Evolutionary conservation across 352 stramenopile genomes (phyloP).

Genomic region (Globisporangium acanthophoron): DNA sequence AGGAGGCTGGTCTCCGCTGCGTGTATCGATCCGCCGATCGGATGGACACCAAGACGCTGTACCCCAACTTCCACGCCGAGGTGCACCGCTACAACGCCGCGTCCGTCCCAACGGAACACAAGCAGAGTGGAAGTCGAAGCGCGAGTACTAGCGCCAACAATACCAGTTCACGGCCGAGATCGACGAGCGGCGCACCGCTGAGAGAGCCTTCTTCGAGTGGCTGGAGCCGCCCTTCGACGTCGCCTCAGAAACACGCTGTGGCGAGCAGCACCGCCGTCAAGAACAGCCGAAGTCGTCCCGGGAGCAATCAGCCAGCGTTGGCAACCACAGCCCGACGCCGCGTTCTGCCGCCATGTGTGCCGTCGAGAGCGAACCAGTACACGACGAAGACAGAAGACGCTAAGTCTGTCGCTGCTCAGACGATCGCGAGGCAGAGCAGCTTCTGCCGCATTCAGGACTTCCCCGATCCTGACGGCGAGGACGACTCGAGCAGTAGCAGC

Average conservation of each 20-base stretch:
- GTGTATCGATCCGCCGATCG: too few relatives aligned
- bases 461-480: background rate
- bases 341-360: slow-evolving; percentile 6
- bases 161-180: slow-evolving; percentile 5
- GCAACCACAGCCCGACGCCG: background rate
- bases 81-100: slow-evolving; percentile 29
- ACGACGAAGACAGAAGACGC: background rate
- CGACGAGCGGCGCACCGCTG: background rate
- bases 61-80: slow-evolving; percentile 59
- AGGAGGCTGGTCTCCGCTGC: too few relatives aligned
- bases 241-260: background rate
- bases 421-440: slow-evolving; percentile 6
- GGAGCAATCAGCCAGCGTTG: background rate
- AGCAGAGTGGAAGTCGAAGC: background rate
- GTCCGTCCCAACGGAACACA: slow-evolving; percentile 13
- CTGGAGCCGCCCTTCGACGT: slow-evolving; percentile 3
- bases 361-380: slow-evolving; percentile 2
- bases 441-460: slow-evolving; percentile 11
- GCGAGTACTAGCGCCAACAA: background rate
- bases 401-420: background rate
- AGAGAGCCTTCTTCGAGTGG: background rate
- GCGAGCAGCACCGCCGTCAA: background rate
- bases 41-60: slow-evolving; percentile 26
- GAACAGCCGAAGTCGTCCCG: background rate
- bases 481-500: background rate